A percentile compares a stretch with the other conserved stretches of the same genome.
phyloP scores from a whole-genome alignment of 208 protist genomes.

The Lotmaria passim region DNA sequence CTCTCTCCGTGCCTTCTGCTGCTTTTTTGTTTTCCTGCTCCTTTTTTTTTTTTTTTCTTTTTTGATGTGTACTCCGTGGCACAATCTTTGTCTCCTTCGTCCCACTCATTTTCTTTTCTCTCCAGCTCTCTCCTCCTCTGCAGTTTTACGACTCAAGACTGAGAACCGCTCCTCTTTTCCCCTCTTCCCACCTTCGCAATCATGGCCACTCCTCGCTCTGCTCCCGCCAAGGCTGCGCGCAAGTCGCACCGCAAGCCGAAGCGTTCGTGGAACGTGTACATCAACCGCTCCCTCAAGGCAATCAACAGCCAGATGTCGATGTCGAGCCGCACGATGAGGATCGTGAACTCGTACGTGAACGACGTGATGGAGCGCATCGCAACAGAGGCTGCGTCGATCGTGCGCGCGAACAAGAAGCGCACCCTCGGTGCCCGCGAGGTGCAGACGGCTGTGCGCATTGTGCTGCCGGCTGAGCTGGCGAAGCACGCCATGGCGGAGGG shows the following conservation, averaged over 20 bases:
- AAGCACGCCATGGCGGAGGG: too few species aligned
- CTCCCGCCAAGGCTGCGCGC: slow-evolving; percentile 32
- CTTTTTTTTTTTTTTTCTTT: background rate
- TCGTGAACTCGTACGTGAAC: slow-evolving; percentile 98
- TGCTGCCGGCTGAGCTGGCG: too few species aligned
- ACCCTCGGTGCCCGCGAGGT: too few species aligned
- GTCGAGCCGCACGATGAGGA: slow-evolving; percentile 95
- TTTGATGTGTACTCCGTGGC: too few species aligned
- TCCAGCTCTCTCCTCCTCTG: background rate
- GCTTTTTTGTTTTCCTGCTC: background rate
- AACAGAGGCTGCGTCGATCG: slow-evolving; percentile 79
- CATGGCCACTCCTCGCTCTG: slow-evolving; percentile 63
- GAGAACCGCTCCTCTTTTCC: background rate
- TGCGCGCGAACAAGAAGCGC: too few species aligned
- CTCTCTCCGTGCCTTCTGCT: background rate
- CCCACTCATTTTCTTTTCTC: too few species aligned
- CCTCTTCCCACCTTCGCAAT: background rate
- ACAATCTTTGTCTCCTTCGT: background rate
- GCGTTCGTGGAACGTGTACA: too few species aligned
- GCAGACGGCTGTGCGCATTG: too few species aligned
- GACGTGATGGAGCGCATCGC: slow-evolving; percentile 98
- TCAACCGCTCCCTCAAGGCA: too few species aligned
- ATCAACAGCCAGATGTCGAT: slow-evolving; percentile 97
- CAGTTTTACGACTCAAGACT: background rate
- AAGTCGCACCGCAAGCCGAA: slow-evolving; percentile 75